phyloP scores from a whole-genome alignment of 148 eudicot species.

The Rhododendron williamsianum region DNA sequence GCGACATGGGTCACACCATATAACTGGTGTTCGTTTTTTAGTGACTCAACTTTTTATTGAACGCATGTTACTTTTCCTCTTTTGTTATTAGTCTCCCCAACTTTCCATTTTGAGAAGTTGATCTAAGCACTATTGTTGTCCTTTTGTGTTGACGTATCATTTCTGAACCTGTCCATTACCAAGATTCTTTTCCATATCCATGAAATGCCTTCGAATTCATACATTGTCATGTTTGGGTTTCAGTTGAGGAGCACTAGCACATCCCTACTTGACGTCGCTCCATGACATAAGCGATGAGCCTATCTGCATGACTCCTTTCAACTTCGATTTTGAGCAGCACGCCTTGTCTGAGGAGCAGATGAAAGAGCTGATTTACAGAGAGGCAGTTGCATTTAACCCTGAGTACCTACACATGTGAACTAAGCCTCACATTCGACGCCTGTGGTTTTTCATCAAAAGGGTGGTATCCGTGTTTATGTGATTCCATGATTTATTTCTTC shows the following conservation, averaged over 20 bases:
- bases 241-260: constrained; percentile 97
- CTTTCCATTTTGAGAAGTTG: background rate
- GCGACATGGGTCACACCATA: background rate
- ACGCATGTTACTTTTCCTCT: background rate
- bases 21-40: background rate
- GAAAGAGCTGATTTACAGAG: constrained; percentile 88
- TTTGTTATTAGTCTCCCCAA: background rate
- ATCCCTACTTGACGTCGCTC: constrained; percentile 52
- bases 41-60: background rate
- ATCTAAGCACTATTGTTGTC: background rate
- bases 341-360: constrained; percentile 84
- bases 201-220: background rate
- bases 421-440: background rate
- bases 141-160: background rate
- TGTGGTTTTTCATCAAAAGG: constrained; percentile 5
- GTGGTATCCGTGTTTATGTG: constrained; percentile 4
- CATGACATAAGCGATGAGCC: constrained; percentile 2
- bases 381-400: constrained; percentile 88
- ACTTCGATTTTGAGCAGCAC: constrained; percentile 78
- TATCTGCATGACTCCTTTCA: constrained; percentile 3
- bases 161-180: background rate
- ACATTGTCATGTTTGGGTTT: constrained; percentile 1
- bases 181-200: background rate
- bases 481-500: background rate
- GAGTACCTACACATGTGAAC: constrained; percentile 56